Base-by-base conservation (phyloP, 164 flowering plant genomes). In the Magnolia sinica region DNA sequence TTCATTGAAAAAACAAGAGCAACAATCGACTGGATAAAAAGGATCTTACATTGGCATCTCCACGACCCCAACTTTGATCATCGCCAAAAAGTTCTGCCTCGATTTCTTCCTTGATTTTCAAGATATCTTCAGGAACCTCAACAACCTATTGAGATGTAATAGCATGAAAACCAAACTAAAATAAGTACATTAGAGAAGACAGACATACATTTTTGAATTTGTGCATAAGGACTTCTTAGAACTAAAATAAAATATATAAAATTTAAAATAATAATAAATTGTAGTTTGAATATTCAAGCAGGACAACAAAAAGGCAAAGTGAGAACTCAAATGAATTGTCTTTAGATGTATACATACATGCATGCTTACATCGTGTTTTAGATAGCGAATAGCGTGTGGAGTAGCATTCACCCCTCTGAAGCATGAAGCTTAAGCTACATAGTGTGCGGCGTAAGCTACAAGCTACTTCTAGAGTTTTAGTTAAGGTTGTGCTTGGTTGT, bases 71-170 rank as follows among this genome's bases (percentile, higher is more conserved):
- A 72, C 50, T 87, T 73, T 90, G 92, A 50, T 93, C 96, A 76
- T 91, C 92, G 59, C 98, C 96, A 78, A 86, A 85, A 70, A 93
- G 37, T 69, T 95, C 98, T 74, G 87, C 77, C 11, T 90, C 92
- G 79, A 92, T 79, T 80, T 93, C 96, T 82, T 80, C 87, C 81
- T 90, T 93, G 71, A 89, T 77, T 78, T 86, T 93, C 79, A 95
- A 74, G 77, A 95, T 89, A 23, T 87, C 92, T 68, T 93, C 96
- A 23, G 88, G 84, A 77, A 85, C 77, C n/a, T 58, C 85, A 76
- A 52, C 86, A 82, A 69, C 86, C 98, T 93, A 74, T 5, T 49
- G 75, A 20, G 68, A 65, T 10, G 71, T 72, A 14, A n/a, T 19
- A 84, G 37, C 16, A 73, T 68, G 7, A 64, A 74, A 8, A 65